Conservation (phyloP, 106 monocot species). For the Allium cepa region DNA sequence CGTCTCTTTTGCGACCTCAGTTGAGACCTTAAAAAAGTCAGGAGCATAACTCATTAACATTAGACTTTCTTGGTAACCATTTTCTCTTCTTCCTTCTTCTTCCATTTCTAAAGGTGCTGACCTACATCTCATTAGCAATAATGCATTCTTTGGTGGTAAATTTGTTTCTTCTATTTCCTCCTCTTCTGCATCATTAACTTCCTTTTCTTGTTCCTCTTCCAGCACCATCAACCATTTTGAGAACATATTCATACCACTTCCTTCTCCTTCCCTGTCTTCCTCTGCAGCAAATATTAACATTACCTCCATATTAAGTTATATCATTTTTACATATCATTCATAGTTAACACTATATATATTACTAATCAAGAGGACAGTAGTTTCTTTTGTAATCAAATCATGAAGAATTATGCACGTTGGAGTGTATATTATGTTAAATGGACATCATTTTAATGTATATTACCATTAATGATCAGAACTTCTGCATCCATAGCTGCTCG, state of each 20-base stretch:
- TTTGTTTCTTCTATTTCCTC: slow-evolving; percentile 9
- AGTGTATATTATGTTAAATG: too few species aligned
- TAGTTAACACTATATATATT: too few species aligned
- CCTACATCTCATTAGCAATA: slow-evolving; percentile 78
- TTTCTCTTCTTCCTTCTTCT: slow-evolving; percentile 22
- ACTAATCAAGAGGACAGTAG: too few species aligned
- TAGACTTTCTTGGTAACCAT: slow-evolving; percentile 3
- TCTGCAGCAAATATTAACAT: too few species aligned
- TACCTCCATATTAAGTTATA: too few species aligned
- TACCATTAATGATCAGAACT: too few species aligned
- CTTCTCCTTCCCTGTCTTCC: slow-evolving; percentile 8
- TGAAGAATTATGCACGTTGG: too few species aligned
- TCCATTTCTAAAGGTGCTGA: slow-evolving; percentile 63
- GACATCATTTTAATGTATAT: too few species aligned
- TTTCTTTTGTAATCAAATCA: too few species aligned
- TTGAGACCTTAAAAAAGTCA: slow-evolving; percentile 65
- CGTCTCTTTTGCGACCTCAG: slow-evolving; percentile 78
- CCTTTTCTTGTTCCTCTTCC: slow-evolving; percentile 27
- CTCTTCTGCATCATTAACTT: slow-evolving; percentile 15
- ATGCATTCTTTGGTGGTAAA: slow-evolving; percentile 61
- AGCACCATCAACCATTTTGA: slow-evolving; percentile 81
- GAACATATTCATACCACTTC: slow-evolving; percentile 13
- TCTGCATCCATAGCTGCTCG: background rate
- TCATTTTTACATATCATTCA: too few species aligned
- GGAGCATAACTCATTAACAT: slow-evolving; percentile 29